Conservation (phyloP, 176 grass and related monocot genomes). For the Avena atlantica region DNA sequence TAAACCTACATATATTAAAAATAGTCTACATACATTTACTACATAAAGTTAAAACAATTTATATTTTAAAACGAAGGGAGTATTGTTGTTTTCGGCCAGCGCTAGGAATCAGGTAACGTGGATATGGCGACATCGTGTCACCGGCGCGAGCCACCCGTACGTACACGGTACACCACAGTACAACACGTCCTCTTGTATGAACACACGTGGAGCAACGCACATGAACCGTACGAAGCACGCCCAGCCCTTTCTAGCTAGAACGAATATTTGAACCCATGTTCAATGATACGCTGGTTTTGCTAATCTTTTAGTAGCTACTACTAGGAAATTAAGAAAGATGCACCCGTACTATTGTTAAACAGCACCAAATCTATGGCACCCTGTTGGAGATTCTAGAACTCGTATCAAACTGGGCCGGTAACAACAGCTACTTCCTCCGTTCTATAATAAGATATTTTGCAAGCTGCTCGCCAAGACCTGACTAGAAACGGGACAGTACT, state of each 20-base stretch:
- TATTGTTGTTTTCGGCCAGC: no score
- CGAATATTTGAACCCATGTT: constrained; percentile 15
- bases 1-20: no score
- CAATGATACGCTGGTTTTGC: neutral
- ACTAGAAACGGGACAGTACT: no score
- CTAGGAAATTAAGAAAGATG: neutral
- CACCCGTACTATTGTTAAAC: constrained; percentile 19
- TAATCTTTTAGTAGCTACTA: neutral
- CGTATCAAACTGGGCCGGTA: neutral
- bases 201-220: neutral
- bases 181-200: constrained; percentile 2
- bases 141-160: neutral
- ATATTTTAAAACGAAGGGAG: no score
- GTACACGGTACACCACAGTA: neutral
- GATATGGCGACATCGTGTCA: neutral
- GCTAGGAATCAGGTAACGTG: neutral
- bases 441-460: no score
- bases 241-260: neutral
- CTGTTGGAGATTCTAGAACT: neutral
- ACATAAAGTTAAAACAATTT: no score
- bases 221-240: neutral
- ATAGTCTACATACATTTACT: no score
- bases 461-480: no score
- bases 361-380: constrained; percentile 12
- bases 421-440: neutral